Evolutionary conservation across 352 stramenopile genomes (phyloP), one percentile per base, ranked within the genome.

Genomic region (Phytophthora parvispora): DNA sequence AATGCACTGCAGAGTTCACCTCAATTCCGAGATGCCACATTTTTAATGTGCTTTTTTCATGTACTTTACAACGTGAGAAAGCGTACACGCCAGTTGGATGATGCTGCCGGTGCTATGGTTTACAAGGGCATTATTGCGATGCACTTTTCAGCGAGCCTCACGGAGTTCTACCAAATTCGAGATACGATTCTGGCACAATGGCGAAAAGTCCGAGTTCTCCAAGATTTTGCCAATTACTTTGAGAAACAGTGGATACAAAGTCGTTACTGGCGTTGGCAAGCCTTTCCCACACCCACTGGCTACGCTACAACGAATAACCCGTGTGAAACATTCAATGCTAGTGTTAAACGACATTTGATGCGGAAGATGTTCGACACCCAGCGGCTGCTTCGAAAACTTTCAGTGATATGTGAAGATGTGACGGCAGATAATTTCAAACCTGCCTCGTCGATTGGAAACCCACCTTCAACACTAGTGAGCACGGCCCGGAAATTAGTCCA

Each of bases 261-360:
- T 48, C 40, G n/a, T 27, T 48, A 48, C 8, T 48, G 40, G 40
- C 40, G n/a, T 25, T 48, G n/a, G n/a, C 40, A 48, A 25, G n/a
- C 9, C 40, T 48, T 48, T 25, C 20, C 24, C 40, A 15, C n/a
- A 15, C 18, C 40, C 0, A 27, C 40, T 13, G 18, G 40, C 18
- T 56, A 64, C 8, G 42, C 42, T 5, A 22, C 22, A 29, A 56
- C 43, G 9, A 49, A 42, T 43, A 64, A 48, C 20, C 57, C 45
- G 1, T 57, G 45, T 48, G 45, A 64, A 64, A 57, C 45, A 2
- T 64, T 56, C 31, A 57, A 45, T n/a, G 36, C 40, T 42, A 61
- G 38, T 4, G 45, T 57, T 8, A 64, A 64, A 32, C 22, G 22
- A 7, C 57, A 57, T 49, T 25, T 50, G 1, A 57, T 64, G 45